Evolutionary conservation across 1,284 basidiomycete species (phyloP).

Genomic region (Albatrellus sp.): DNA sequence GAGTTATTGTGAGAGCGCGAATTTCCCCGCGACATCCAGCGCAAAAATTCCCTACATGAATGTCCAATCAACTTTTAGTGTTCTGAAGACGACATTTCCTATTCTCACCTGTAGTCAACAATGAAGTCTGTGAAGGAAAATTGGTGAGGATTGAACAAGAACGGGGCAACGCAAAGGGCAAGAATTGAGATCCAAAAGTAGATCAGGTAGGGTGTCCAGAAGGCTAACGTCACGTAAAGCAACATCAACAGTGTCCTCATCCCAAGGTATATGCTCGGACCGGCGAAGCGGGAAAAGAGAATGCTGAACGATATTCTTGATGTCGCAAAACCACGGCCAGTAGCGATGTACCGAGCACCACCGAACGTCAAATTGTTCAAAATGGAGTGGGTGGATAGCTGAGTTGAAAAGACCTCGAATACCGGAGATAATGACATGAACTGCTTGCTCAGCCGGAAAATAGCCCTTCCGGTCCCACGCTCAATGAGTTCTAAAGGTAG

Average conservation of each 20-base stretch:
- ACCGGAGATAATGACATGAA: conserved; percentile 88
- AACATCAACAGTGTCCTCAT: conserved; percentile 84
- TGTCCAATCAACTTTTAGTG: no score
- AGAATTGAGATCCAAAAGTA: conserved; percentile 94
- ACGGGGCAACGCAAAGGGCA: conserved; percentile 82
- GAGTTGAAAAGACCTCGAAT: conserved; percentile 93
- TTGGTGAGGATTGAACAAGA: conserved; percentile 96
- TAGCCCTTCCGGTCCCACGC: conserved; percentile 79
- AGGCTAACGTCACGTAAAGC: conserved; percentile 79
- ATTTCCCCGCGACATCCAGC: conserved; percentile 97
- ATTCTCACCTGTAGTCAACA: conserved; percentile 78
- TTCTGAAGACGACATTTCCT: no score
- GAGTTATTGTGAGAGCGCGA: conserved; percentile 93
- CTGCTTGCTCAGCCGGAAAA: conserved; percentile 84
- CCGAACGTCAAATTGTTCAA: conserved; percentile 91
- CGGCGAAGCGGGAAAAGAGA: conserved; percentile 91
- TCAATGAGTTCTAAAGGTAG: conserved; percentile 69
- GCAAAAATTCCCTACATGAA: conserved; percentile 70
- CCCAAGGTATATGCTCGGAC: conserved; percentile 91
- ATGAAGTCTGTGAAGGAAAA: conserved; percentile 92
- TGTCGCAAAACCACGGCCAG: conserved; percentile 95
- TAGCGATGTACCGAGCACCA: conserved; percentile 95
- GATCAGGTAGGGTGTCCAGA: conserved; percentile 85
- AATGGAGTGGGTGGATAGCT: conserved; percentile 94
- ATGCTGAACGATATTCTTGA: conserved; percentile 88